Percentiles rank a stretch among this genome's conserved stretches.
Conservation (phyloP, 2,329 filamentous ascomycete species). For the Parascedosporium putredinis region DNA sequence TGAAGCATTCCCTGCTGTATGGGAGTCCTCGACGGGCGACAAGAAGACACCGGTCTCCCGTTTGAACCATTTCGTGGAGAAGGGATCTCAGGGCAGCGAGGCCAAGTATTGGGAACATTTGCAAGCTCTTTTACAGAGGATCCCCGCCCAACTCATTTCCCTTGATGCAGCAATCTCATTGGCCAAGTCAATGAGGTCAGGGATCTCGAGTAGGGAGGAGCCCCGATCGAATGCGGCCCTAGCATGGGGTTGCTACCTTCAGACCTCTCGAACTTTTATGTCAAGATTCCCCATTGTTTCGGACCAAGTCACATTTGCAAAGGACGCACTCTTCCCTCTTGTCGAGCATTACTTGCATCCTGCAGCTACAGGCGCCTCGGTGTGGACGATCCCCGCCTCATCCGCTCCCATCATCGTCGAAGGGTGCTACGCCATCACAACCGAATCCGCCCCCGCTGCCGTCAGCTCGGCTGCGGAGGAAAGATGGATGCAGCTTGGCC, state of each 20-base stretch:
- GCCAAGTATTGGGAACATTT: constrained; percentile 64
- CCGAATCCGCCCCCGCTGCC: constrained; percentile 3
- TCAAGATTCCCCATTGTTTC: constrained; percentile 29
- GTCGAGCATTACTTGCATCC: constrained; percentile 44
- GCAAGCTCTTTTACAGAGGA: constrained; percentile 47
- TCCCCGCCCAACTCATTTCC: constrained; percentile 37
- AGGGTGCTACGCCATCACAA: constrained; percentile 8
- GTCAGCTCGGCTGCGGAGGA: constrained; percentile 16
- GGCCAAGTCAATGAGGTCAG: constrained; percentile 56
- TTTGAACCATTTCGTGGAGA: constrained; percentile 64
- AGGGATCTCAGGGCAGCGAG: constrained; percentile 71
- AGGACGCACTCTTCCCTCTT: constrained; percentile 42
- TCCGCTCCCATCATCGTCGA: constrained; percentile 9
- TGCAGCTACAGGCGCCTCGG: constrained; percentile 24
- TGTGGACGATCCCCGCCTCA: constrained; percentile 15
- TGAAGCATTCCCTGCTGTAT: constrained; percentile 53
- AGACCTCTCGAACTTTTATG: constrained; percentile 45
- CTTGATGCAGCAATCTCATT: constrained; percentile 48
- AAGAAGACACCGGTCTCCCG: constrained; percentile 44
- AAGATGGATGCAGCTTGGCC: constrained; percentile 25
- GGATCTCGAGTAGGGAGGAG: constrained; percentile 66
- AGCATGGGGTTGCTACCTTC: constrained; percentile 69
- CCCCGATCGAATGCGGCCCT: constrained; percentile 53
- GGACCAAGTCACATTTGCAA: constrained; percentile 34
- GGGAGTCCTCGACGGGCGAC: constrained; percentile 37